Evolutionary conservation across 768 basidiomycete species (phyloP).

Genomic region (Kwoniella bestiolae): DNA sequence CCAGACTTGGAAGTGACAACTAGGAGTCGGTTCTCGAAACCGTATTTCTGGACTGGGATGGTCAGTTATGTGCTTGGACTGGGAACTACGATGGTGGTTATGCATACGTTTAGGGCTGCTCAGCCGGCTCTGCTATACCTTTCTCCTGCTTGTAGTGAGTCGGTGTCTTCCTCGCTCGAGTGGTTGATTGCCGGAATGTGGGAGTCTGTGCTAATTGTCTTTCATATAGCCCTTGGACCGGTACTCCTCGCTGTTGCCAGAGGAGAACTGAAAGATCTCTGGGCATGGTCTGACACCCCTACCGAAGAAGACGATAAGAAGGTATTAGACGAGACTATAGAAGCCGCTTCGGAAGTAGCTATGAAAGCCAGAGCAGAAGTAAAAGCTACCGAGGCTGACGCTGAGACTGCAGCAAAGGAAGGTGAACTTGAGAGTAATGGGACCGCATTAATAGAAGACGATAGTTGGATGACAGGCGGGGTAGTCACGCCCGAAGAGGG

Average conservation of each 20-base stretch:
- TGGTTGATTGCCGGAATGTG: not conserved
- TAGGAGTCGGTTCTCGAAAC: conserved; percentile 63
- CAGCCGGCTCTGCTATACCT: conserved; percentile 94
- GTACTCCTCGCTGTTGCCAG: conserved; percentile 64
- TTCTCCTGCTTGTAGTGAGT: conserved; percentile 61
- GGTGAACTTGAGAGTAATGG: conserved; percentile 11
- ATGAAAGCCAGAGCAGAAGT: conserved; percentile 32
- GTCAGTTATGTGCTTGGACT: conserved; percentile 76
- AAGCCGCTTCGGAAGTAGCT: conserved; percentile 43
- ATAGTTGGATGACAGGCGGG: conserved; percentile 44
- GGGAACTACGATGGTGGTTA: conserved; percentile 75
- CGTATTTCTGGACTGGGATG: conserved; percentile 75
- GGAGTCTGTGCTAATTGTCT: not conserved
- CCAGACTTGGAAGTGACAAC: conserved; percentile 45
- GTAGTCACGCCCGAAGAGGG: conserved; percentile 18
- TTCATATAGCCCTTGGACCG: conserved; percentile 67
- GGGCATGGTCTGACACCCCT: conserved; percentile 69
- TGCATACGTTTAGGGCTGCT: conserved; percentile 75
- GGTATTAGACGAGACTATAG: conserved; percentile 40
- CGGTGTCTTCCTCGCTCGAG: not conserved
- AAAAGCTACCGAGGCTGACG: conserved; percentile 17
- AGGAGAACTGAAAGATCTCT: conserved; percentile 73
- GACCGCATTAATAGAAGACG: conserved; percentile 26
- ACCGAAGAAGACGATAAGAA: conserved; percentile 52
- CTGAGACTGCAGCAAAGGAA: not conserved